Evolutionary conservation across 2,329 filamentous ascomycete species (phyloP).

Genomic region (Aspergillus sergii): DNA sequence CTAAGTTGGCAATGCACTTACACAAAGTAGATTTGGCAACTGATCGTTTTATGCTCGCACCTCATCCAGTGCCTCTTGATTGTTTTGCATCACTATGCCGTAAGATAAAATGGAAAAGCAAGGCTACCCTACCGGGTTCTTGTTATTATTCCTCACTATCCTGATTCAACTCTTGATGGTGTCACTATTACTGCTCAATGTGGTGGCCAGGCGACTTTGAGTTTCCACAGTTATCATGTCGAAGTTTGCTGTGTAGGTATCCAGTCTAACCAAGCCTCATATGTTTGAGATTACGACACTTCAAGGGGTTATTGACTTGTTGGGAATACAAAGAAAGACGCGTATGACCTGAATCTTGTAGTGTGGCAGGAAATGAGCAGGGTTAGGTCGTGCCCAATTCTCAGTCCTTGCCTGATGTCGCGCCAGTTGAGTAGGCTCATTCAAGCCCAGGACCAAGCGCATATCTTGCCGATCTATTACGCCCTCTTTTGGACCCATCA

Average conservation of each 20-base stretch:
- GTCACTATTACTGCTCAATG: background rate
- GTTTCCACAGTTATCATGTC: background rate
- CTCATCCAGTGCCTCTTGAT: background rate
- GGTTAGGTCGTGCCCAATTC: background rate
- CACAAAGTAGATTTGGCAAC: background rate
- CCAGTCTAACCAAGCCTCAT: background rate
- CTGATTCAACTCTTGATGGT: background rate
- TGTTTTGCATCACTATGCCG: background rate
- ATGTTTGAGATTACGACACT: background rate
- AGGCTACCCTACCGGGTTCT: background rate
- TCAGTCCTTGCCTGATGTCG: background rate
- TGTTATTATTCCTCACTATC: background rate
- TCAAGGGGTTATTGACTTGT: background rate
- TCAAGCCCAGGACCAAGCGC: background rate
- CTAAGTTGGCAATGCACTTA: background rate
- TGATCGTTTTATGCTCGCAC: background rate
- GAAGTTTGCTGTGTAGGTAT: too few relatives aligned
- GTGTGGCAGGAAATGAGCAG: background rate
- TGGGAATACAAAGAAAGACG: background rate
- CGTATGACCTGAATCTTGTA: background rate
- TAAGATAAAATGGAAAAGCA: background rate
- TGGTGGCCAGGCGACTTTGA: background rate
- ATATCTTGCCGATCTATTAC: background rate
- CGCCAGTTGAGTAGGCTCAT: background rate
- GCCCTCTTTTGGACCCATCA: background rate